A percentile compares a stretch with the other conserved stretches of the same genome.
phyloP scores from a whole-genome alignment of 2,329 filamentous ascomycete species.

The Alternaria incomplexa region DNA sequence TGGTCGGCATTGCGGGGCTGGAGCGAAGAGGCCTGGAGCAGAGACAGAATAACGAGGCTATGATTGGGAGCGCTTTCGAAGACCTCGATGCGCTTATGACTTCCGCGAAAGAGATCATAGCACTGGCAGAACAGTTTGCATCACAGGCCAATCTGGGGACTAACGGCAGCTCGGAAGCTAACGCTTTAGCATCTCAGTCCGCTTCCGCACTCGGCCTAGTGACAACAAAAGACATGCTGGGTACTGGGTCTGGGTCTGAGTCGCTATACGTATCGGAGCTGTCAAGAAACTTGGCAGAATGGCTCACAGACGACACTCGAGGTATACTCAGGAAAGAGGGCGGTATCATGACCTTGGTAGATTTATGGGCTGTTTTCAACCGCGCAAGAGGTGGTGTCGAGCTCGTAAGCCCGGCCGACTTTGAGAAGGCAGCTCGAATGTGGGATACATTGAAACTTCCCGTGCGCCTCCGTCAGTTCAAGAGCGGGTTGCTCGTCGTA shows the following conservation, averaged over 20 bases:
- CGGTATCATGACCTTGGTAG: slow-evolving; percentile 49
- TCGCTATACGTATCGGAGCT: slow-evolving; percentile 79
- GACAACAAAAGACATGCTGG: slow-evolving; percentile 94
- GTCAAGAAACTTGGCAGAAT: slow-evolving; percentile 49
- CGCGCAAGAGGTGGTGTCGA: slow-evolving; percentile 91
- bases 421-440: slow-evolving; percentile 84
- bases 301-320: slow-evolving; percentile 47
- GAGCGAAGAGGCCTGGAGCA: slow-evolving; percentile 84
- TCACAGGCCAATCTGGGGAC: slow-evolving; percentile 66
- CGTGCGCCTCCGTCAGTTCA: slow-evolving; percentile 85
- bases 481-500: slow-evolving; percentile 91
- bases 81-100: slow-evolving; percentile 97
- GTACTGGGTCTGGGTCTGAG: slow-evolving; percentile 74
- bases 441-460: slow-evolving; percentile 90
- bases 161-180: slow-evolving; percentile 70
- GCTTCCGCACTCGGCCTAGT: slow-evolving; percentile 83
- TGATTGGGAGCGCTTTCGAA: slow-evolving; percentile 94
- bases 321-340: slow-evolving; percentile 46
- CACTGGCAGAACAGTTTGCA: slow-evolving; percentile 87
- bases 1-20: slow-evolving; percentile 88
- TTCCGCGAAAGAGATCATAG: slow-evolving; percentile 94
- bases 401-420: slow-evolving; percentile 87
- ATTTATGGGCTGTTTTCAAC: slow-evolving; percentile 74
- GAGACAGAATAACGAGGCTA: slow-evolving; percentile 88
- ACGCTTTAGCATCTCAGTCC: slow-evolving; percentile 78